Evolutionary conservation across 2,329 filamentous ascomycete genomes (phyloP), one percentile per base, ranked within the genome.

Genomic region (Pyrenochaeta sp.): DNA sequence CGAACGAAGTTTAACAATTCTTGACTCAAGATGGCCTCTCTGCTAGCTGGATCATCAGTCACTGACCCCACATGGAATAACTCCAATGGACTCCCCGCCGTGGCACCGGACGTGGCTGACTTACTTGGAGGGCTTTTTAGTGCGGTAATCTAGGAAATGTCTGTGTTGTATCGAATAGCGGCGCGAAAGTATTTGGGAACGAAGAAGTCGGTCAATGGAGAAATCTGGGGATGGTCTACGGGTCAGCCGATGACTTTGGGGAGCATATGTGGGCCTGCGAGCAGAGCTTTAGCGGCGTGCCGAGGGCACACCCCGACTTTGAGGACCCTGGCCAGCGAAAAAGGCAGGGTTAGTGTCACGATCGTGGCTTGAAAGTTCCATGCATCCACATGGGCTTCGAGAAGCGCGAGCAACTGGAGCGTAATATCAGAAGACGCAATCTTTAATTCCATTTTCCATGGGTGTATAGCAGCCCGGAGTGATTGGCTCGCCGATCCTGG

Each of bases 301-400:
- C 72, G 68, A 74, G 72, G 73, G 55, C 59, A 61, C 63, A 65
- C 64, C 67, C 66, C 67, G 61, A 67, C 60, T 61, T 60, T 64
- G 47, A 59, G 45, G 61, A 56, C 67, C 68, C 72, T 67, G 66
- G 71, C 25, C 66, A 65, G 52, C 47, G 59, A 64, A 61, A 19
- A 60, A 63, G 62, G 64, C 52, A 63, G 60, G 64, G 62, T 66
- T 69, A 72, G 71, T 71, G 67, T 66, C 64, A 68, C 69, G 64
- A 72, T 73, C 74, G 72, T 72, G 71, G 69, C 69, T 69, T 74
- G 72, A 70, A 62, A 58, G 61, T 75, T 76, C 74, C 70, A 76
- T 75, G 74, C 72, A 64, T 72, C 66, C 66, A 72, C 66, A 68
- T 64, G 66, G 67, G 68, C 71, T 75, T 75, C 74, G 69, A 76